These are phyloP conservation scores for Begonia peltatifolia DNA, from an alignment of 306 rosid species.

Conservation along the genomic window DNA sequence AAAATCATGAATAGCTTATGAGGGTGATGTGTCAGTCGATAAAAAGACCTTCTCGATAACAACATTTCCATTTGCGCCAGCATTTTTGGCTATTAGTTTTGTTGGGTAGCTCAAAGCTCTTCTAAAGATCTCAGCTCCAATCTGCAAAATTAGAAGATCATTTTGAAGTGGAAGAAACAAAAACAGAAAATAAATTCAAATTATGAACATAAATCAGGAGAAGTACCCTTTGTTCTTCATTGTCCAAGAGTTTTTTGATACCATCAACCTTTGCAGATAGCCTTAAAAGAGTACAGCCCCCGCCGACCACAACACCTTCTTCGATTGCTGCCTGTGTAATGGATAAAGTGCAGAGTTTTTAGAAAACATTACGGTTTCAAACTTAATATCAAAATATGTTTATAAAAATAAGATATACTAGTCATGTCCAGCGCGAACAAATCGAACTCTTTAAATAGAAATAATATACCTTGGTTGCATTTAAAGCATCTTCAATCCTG, in stretches of 20 bases:
- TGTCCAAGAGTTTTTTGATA: slow-evolving; percentile 52
- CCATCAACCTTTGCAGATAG: slow-evolving; percentile 54
- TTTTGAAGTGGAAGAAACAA: too few relatives aligned
- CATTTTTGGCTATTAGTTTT: slow-evolving; percentile 78
- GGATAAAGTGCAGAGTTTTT: slow-evolving; percentile 1
- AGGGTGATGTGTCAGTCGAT: slow-evolving; percentile 16
- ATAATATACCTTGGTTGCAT: slow-evolving; percentile 69
- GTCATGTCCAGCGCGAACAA: too few relatives aligned
- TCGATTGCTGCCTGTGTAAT: slow-evolving; percentile 71
- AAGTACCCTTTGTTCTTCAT: slow-evolving; percentile 71
- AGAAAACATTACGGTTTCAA: too few relatives aligned
- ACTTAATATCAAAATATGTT: too few relatives aligned
- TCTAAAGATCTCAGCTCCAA: slow-evolving; percentile 87
- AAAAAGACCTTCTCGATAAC: slow-evolving; percentile 61
- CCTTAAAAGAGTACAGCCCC: slow-evolving; percentile 89
- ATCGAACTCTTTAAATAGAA: slow-evolving; percentile 5
- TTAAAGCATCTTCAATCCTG: slow-evolving; percentile 82
- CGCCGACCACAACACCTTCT: slow-evolving; percentile 95
- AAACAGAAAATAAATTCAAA: too few relatives aligned
- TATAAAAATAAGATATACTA: too few relatives aligned
- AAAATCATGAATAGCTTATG: slow-evolving; percentile 7
- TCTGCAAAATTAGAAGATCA: slow-evolving; percentile 20
- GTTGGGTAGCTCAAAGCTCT: slow-evolving; percentile 74
- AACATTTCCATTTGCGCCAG: slow-evolving; percentile 77
- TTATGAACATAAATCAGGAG: background rate